These are phyloP conservation scores for Ramaria sp. DNA, from an alignment of 768 basidiomycete genomes.

Conservation along the genomic window DNA sequence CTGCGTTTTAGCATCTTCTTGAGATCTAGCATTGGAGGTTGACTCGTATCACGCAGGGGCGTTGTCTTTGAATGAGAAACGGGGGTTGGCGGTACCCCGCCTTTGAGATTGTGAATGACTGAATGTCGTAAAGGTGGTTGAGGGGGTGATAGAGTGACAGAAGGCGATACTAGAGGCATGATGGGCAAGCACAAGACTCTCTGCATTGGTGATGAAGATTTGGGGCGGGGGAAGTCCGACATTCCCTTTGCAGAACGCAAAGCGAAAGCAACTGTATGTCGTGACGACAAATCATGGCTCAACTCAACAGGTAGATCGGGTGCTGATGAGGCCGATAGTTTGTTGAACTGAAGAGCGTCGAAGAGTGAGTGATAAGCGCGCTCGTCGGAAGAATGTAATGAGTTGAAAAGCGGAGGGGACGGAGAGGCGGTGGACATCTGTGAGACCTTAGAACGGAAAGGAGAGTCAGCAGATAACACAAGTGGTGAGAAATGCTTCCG, in stretches of 20 bases:
- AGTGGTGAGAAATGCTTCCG: neutral
- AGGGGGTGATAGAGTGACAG: constrained; percentile 1
- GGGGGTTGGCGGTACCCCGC: neutral
- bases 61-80: neutral
- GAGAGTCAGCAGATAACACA: neutral
- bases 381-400: neutral
- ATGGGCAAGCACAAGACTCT: neutral
- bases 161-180: constrained; percentile 1
- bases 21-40: constrained; percentile 4
- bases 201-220: neutral
- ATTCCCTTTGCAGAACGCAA: neutral
- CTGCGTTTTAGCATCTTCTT: constrained; percentile 2
- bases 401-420: neutral
- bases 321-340: neutral
- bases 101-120: neutral
- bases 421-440: neutral
- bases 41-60: neutral
- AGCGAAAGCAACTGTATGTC: neutral
- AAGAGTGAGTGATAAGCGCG: constrained; percentile 1
- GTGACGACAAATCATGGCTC: neutral
- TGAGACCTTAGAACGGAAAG: neutral
- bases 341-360: neutral
- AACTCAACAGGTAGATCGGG: neutral
- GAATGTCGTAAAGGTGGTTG: neutral
- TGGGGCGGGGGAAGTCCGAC: neutral